Conservation (phyloP, 805 yeast genomes). For the Schwanniomyces vanrijiae region DNA sequence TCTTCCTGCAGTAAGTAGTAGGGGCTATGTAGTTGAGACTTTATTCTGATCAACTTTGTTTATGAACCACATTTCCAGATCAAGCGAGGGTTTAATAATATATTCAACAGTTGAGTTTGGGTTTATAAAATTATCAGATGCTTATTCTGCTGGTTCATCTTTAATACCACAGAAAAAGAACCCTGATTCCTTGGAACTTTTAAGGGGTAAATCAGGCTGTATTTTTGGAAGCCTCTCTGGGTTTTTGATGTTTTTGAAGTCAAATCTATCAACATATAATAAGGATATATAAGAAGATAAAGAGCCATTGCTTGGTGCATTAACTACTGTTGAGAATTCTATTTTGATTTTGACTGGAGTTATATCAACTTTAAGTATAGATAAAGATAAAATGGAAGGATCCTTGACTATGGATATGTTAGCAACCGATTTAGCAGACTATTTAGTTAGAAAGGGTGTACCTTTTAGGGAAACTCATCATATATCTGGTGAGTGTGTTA, state of each 20-base stretch:
- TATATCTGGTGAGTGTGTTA: slow-evolving; percentile 96
- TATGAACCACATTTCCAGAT: slow-evolving; percentile 93
- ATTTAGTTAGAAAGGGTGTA: slow-evolving; percentile 94
- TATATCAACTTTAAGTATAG: slow-evolving; percentile 76
- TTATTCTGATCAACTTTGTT: slow-evolving; percentile 94
- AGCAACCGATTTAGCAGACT: slow-evolving; percentile 98
- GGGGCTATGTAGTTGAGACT: slow-evolving; percentile 95
- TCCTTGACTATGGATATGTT: slow-evolving; percentile 98
- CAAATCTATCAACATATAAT: slow-evolving; percentile 97
- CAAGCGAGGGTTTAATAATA: slow-evolving; percentile 91
- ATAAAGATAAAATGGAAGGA: slow-evolving; percentile 73
- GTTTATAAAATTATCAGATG: slow-evolving; percentile 89
- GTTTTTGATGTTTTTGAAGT: slow-evolving; percentile 92
- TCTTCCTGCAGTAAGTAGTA: slow-evolving; percentile 92
- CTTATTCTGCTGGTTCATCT: slow-evolving; percentile 97
- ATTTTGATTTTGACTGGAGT: slow-evolving; percentile 95
- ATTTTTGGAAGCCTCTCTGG: slow-evolving; percentile 95
- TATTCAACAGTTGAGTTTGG: slow-evolving; percentile 98
- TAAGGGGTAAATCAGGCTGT: slow-evolving; percentile 97
- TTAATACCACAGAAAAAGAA: slow-evolving; percentile 99
- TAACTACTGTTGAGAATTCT: slow-evolving; percentile 91
- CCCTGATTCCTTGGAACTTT: slow-evolving; percentile 92
- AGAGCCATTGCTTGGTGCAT: slow-evolving; percentile 93
- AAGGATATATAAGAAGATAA: slow-evolving; percentile 99
- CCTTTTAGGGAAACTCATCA: slow-evolving; percentile 99